A percentile compares a stretch with the other conserved stretches of the same genome.
phyloP scores from a whole-genome alignment of 352 stramenopile genomes.

The Pythium myriotylum region DNA sequence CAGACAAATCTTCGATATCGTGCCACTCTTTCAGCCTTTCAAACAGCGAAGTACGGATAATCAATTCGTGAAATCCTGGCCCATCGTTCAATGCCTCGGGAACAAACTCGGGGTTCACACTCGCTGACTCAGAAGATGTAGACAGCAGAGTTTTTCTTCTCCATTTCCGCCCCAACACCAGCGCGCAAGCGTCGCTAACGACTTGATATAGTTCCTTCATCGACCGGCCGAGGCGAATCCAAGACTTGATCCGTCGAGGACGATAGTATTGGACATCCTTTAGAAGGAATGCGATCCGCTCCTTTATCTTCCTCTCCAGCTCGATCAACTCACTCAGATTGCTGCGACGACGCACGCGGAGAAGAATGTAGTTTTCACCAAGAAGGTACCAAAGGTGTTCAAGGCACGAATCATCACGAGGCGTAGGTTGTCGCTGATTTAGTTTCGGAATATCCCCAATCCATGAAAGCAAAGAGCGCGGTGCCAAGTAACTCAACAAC shows the following conservation, averaged over 20 bases:
- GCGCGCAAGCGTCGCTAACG: constrained; percentile 58
- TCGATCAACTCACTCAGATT: constrained; percentile 61
- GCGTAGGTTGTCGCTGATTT: background rate
- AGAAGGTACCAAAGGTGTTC: constrained; percentile 75
- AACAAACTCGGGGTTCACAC: too few relatives aligned
- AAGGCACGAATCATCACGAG: constrained; percentile 20
- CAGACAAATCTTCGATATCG: constrained; percentile 19
- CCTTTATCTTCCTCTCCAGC: constrained; percentile 60
- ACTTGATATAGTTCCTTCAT: constrained; percentile 76
- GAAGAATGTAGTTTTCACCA: constrained; percentile 71
- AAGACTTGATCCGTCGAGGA: constrained; percentile 63
- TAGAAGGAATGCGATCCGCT: constrained; percentile 55
- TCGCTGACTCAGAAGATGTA: background rate
- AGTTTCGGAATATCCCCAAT: constrained; percentile 7
- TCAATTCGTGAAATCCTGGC: constrained; percentile 44
- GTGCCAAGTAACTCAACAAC: constrained; percentile 42
- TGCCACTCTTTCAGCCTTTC: constrained; percentile 62
- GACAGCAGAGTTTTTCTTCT: constrained; percentile 11
- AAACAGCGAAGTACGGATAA: constrained; percentile 50
- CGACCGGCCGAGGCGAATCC: constrained; percentile 62
- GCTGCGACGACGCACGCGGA: constrained; percentile 56
- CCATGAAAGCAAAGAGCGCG: constrained; percentile 41
- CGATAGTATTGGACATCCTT: constrained; percentile 69
- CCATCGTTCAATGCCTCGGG: background rate
- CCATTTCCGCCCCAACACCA: constrained; percentile 48